Evolutionary conservation across 768 basidiomycete genomes (phyloP).

Genomic region (Boletus subcaerulescens): DNA sequence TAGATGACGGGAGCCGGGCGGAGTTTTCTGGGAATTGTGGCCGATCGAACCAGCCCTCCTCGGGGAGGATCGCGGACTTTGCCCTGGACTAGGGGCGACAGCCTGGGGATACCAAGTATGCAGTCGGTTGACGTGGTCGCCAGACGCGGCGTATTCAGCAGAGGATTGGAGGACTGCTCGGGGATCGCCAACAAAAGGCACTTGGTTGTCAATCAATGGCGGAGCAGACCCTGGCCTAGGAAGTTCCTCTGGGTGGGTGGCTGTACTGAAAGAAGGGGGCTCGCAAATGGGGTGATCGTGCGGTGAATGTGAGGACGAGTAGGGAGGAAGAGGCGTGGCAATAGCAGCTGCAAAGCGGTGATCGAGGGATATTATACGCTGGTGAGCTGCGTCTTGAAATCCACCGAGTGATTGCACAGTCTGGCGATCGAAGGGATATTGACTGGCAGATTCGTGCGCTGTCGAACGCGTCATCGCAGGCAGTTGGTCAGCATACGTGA

Average conservation of each 20-base stretch:
- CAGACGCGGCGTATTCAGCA: constrained; percentile 10
- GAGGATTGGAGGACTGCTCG: constrained; percentile 21
- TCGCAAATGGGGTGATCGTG: constrained; percentile 27
- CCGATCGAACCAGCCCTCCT: constrained; percentile 33
- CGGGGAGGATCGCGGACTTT: constrained; percentile 33
- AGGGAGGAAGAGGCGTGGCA: constrained; percentile 31
- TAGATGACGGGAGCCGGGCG: constrained; percentile 27
- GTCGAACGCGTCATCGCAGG: constrained; percentile 14
- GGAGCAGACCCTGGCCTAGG: constrained; percentile 29
- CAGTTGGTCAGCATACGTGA: constrained; percentile 13
- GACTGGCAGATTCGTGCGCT: constrained; percentile 10
- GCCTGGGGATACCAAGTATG: constrained; percentile 22
- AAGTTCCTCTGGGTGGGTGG: constrained; percentile 19
- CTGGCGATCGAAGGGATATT: constrained; percentile 14
- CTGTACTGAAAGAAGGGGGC: constrained; percentile 27
- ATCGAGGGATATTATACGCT: constrained; percentile 22
- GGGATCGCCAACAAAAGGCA: constrained; percentile 27
- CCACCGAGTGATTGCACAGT: constrained; percentile 18
- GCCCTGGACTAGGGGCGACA: constrained; percentile 15
- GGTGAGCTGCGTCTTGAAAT: constrained; percentile 16
- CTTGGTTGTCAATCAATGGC: constrained; percentile 28
- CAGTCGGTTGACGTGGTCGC: constrained; percentile 16
- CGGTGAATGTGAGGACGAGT: constrained; percentile 29
- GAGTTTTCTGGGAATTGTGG: constrained; percentile 28
- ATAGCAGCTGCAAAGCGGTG: constrained; percentile 18